Evolutionary conservation across 495 filamentous ascomycete genomes (phyloP).

Genomic region (Parachaetomium inaequale): DNA sequence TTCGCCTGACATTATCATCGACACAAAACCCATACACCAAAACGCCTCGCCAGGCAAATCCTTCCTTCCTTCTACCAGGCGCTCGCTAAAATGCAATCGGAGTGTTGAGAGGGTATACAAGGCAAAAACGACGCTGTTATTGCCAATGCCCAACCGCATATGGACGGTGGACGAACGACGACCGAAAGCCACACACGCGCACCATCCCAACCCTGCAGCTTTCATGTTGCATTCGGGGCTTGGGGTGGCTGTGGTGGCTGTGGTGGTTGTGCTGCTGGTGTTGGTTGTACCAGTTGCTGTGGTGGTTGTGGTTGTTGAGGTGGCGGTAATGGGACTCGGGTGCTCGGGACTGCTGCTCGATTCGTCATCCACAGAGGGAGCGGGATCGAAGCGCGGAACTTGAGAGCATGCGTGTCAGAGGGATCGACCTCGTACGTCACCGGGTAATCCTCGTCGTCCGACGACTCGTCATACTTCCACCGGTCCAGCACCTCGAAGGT

Average conservation of each 20-base stretch:
- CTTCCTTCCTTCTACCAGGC: slow-evolving; percentile 19
- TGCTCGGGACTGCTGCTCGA: slow-evolving; percentile 16
- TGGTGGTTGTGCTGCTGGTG: slow-evolving; percentile 22
- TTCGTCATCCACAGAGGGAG: slow-evolving; percentile 40
- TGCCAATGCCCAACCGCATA: slow-evolving; percentile 9
- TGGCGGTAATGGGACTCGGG: slow-evolving; percentile 13
- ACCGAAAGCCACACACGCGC: neutral
- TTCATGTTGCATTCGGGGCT: slow-evolving; percentile 13
- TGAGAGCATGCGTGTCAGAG: slow-evolving; percentile 65
- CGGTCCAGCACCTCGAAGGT: slow-evolving; percentile 59
- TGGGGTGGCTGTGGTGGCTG: slow-evolving; percentile 22
- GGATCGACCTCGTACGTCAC: slow-evolving; percentile 65
- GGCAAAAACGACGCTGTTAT: slow-evolving; percentile 12
- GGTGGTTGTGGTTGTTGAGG: slow-evolving; percentile 26
- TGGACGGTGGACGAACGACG: neutral
- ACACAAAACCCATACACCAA: slow-evolving; percentile 29
- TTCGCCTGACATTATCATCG: slow-evolving; percentile 23
- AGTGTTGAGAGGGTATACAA: slow-evolving; percentile 32
- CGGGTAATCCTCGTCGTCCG: slow-evolving; percentile 63
- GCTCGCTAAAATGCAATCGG: slow-evolving; percentile 33
- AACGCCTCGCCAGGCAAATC: slow-evolving; percentile 31
- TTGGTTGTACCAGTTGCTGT: slow-evolving; percentile 19
- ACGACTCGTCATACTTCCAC: slow-evolving; percentile 75
- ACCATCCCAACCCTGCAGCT: neutral
- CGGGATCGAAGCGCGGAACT: slow-evolving; percentile 67